Base-by-base conservation (phyloP, 139 green algal species). In the Coccomyxa sp. region DNA sequence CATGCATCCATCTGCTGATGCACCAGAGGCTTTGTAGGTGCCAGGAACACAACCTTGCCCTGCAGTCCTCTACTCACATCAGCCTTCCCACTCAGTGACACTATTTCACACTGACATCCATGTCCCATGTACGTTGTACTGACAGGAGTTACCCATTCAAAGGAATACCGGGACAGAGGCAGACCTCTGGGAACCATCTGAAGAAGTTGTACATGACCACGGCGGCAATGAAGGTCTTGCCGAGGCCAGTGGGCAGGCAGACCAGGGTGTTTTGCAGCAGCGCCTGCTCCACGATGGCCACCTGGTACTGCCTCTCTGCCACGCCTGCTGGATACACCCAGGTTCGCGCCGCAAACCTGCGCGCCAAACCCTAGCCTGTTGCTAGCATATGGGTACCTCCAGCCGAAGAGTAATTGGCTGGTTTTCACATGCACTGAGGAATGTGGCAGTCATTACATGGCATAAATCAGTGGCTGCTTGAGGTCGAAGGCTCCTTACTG, bases 201-300 rank as follows among this genome's bases (percentile, higher is more conserved):
- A 89, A 93, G 82, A 94, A 98, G 85, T 99, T 99, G 88, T 91
- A 85, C 92, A 95, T 96, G 37, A 96, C 92, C 22, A 98, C 96
- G 9, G 95, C 94, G 18, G 96, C 96, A 34, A 99, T 95, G 16
- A 97, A 86, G 24, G 96, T 99, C 90, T 99, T 98, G 74, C 96
- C 96, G 38, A 98, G 87, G 18, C 96, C 96, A 0, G 96, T 99
- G 70, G 96, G 96, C 75, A 99, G 89, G 80, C 91, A 96, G 29
- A 98, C 91, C 27, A 99, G 87, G 7, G 93, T 97, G 86, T 99
- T 99, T 79, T 84, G 68, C 40, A 95, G 91, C 41, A 98, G 87
- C 35, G 92, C 91, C 6, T 84, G 83, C 34, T 85, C 74, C 22
- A 97, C 93, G 50, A 83, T 77, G 55, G 75, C 34, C 35, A 90